A percentile compares a stretch with the other conserved stretches of the same genome.
Conservation (phyloP, 805 yeast species). For the Geotrichum ghanense region DNA sequence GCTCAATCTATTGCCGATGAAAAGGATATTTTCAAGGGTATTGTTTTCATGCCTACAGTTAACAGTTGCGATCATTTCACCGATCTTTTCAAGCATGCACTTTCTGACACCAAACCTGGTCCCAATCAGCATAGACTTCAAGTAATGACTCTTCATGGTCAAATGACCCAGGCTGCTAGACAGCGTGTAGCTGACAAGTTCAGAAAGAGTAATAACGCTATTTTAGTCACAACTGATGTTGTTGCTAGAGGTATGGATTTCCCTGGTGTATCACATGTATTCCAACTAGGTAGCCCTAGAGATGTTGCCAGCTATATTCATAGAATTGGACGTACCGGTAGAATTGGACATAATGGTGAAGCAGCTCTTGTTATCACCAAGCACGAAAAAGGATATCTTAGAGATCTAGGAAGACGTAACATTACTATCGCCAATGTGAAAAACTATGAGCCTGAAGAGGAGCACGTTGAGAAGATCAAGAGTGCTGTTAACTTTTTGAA, state of each 20-base stretch:
- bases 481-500: not conserved
- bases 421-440: constrained; percentile 1
- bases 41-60: constrained; percentile 74
- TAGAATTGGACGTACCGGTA: constrained; percentile 92
- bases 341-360: constrained; percentile 74
- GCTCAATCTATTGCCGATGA: constrained; percentile 21
- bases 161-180: constrained; percentile 57
- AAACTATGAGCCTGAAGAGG: constrained; percentile 22
- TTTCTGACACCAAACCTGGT: constrained; percentile 4
- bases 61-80: constrained; percentile 50
- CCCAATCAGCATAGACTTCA: constrained; percentile 21
- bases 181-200: constrained; percentile 46
- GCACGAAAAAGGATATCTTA: constrained; percentile 46
- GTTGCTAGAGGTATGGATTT: constrained; percentile 97
- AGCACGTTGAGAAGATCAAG: constrained; percentile 3
- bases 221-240: constrained; percentile 80
- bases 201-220: constrained; percentile 36
- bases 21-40: constrained; percentile 49
- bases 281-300: constrained; percentile 70
- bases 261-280: constrained; percentile 74
- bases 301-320: constrained; percentile 77
- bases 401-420: constrained; percentile 15
- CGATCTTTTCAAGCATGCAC: constrained; percentile 26
- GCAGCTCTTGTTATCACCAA: constrained; percentile 50
- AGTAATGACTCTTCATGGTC: constrained; percentile 42